A percentile compares a stretch with the other conserved stretches of the same genome.
phyloP scores from a whole-genome alignment of 768 basidiomycete genomes.

The Russula griseocarnosa region DNA sequence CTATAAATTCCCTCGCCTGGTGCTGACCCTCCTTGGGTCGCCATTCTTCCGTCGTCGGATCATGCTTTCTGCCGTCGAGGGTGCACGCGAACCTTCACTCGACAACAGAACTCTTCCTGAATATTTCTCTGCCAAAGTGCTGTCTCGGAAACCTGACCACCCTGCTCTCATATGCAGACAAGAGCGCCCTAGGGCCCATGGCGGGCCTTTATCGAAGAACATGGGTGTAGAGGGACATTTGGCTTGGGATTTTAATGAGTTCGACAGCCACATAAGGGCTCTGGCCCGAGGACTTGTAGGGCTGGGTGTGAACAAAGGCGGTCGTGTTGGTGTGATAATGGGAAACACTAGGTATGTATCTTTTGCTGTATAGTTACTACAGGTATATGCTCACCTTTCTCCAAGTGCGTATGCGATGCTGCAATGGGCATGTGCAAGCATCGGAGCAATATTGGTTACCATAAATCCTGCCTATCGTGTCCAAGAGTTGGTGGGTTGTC shows the following conservation, averaged over 20 bases:
- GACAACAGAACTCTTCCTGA: conserved; percentile 51
- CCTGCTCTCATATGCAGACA: conserved; percentile 64
- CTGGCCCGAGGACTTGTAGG: conserved; percentile 64
- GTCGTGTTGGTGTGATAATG: conserved; percentile 77
- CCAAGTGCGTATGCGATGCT: conserved; percentile 70
- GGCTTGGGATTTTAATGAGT: conserved; percentile 71
- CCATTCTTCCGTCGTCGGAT: conserved; percentile 27
- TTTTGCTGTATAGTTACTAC: not conserved
- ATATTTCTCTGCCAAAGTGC: conserved; percentile 58
- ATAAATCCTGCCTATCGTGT: conserved; percentile 78
- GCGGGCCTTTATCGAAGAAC: conserved; percentile 55
- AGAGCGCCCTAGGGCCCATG: conserved; percentile 55
- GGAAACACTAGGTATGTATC: conserved; percentile 70
- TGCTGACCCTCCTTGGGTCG: not conserved
- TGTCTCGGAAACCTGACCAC: conserved; percentile 44
- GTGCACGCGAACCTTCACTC: conserved; percentile 53
- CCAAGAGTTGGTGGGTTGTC: conserved; percentile 58
- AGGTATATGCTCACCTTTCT: not conserved
- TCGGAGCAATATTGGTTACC: conserved; percentile 80
- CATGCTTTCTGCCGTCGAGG: conserved; percentile 53
- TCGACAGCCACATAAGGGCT: conserved; percentile 60
- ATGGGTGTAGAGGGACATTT: conserved; percentile 49
- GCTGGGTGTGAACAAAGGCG: conserved; percentile 70
- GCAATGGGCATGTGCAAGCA: conserved; percentile 83
- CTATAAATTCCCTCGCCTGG: not conserved